A percentile compares a stretch with the other conserved stretches of the same genome.
These are phyloP conservation scores for Diplodia mutila DNA, from an alignment of 2,329 filamentous ascomycete species.

Conservation along the genomic window DNA sequence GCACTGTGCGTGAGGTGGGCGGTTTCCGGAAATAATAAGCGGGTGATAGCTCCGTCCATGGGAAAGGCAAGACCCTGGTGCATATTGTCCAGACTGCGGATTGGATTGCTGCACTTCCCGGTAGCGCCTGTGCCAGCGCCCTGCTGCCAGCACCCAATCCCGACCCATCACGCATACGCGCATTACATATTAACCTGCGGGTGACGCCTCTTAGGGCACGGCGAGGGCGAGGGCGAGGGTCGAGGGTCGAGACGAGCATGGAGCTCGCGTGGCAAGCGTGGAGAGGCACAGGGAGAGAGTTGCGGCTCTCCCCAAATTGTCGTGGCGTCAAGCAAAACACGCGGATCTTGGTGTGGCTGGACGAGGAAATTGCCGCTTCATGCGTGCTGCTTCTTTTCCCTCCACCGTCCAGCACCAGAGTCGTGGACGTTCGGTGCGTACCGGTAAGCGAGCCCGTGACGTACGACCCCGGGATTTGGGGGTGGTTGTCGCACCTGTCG, in stretches of 20 bases:
- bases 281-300: too few species aligned
- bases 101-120: slow-evolving; percentile 13
- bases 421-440: neutral
- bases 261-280: neutral
- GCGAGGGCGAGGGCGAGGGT: too few species aligned
- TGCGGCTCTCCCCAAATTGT: slow-evolving; percentile 17
- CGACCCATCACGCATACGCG: slow-evolving; percentile 12
- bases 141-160: neutral
- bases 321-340: slow-evolving; percentile 22
- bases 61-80: neutral
- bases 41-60: slow-evolving; percentile 2
- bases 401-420: too few species aligned
- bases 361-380: slow-evolving; percentile 19
- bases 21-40: slow-evolving; percentile 22
- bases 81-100: slow-evolving; percentile 8
- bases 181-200: slow-evolving; percentile 15
- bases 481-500: neutral
- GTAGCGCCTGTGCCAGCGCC: slow-evolving; percentile 1
- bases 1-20: neutral
- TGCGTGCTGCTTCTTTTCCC: slow-evolving; percentile 13
- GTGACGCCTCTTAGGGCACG: neutral
- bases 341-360: slow-evolving; percentile 1
- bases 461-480: slow-evolving; percentile 16
- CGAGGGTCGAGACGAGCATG: neutral
- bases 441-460: slow-evolving; percentile 6